Base-by-base conservation (phyloP, 2,329 filamentous ascomycete genomes). In the Rhynchosporium secalis region DNA sequence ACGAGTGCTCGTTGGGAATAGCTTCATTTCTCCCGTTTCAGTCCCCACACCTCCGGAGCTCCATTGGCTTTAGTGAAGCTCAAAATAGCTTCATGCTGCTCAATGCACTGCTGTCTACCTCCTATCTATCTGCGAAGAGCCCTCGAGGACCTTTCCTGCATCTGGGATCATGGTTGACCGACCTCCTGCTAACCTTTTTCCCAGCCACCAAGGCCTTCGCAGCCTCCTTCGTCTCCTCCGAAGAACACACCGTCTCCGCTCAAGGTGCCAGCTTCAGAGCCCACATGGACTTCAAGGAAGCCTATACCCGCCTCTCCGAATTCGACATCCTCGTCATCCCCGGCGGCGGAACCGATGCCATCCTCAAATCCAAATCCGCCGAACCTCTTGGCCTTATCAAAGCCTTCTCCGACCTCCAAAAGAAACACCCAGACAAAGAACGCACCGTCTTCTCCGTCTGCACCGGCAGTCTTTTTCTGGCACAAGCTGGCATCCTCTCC, bases 271-370 rank as follows among this genome's bases (percentile, higher is more conserved):
- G 86, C 70, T 79, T 95, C 75, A 84, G 85, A 71, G 86, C 89
- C 65, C 88, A 95, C 76, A 87, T 93, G 75, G 82, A 86, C 74
- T 92, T 85, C 81, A 89, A 90, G 73, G 90, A 94, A 73, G 91
- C 90, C 65, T 83, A 91, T 76, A 84, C 91, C 63, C 81, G 81
- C 15, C 73, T 75, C 54, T 55, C 66, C 20, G 70, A 75, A 60
- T 93, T 90, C 74, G 91, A 96, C 75, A 82, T 95, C 66, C 82
- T 96, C 69, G 82, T 95, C 75, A 79, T 96, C 67, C 82, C 92
- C 33, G 91, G 91, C 72, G 91, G 91, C 73, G 66, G 66, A 73
- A 78, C 79, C 63, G 83, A 87, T 33, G 77, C 80, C 43, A 76
- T 92, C 66, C 77, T 93, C 73, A 86, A 90, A 76, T 77, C 81